These are phyloP conservation scores for Agarophyton chilense DNA, from an alignment of 23 red algal species.

Conservation along the genomic window DNA sequence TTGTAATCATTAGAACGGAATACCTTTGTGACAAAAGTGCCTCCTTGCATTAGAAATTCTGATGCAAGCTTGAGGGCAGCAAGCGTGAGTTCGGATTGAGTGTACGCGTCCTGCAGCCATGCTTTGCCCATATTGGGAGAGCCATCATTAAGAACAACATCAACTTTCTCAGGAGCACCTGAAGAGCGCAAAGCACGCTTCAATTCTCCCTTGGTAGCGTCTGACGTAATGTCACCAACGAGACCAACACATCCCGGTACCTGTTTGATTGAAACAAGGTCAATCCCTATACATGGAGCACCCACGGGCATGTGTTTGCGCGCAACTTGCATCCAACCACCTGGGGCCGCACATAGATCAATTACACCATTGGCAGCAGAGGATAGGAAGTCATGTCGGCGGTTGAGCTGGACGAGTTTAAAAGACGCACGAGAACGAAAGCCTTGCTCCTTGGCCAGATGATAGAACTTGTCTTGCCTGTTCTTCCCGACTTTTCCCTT, in stretches of 20 bases:
- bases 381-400: slow-evolving; percentile 86
- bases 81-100: slow-evolving; percentile 94
- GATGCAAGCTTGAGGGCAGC: slow-evolving; percentile 79
- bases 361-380: slow-evolving; percentile 77
- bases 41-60: slow-evolving; percentile 75
- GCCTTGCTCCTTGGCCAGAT: slow-evolving; percentile 98
- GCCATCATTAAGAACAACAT: slow-evolving; percentile 94
- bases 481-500: slow-evolving; percentile 86
- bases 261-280: slow-evolving; percentile 89
- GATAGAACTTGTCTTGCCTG: slow-evolving; percentile 96
- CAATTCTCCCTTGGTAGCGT: slow-evolving; percentile 60
- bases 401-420: slow-evolving; percentile 97
- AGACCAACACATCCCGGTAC: slow-evolving; percentile 62
- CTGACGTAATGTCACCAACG: slow-evolving; percentile 88
- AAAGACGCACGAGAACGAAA: slow-evolving; percentile 97
- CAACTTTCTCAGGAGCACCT: slow-evolving; percentile 58
- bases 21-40: slow-evolving; percentile 95
- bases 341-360: slow-evolving; percentile 97
- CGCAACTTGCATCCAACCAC: slow-evolving; percentile 96
- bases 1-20: slow-evolving; percentile 95
- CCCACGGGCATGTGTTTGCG: slow-evolving; percentile 84
- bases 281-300: slow-evolving; percentile 90
- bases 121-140: slow-evolving; percentile 97
- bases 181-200: slow-evolving; percentile 59
- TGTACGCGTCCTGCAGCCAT: slow-evolving; percentile 97